Evolutionary conservation across 129 eudicot genomes (phyloP), one percentile per base, ranked within the genome.

Genomic region (Tanacetum coccineum): DNA sequence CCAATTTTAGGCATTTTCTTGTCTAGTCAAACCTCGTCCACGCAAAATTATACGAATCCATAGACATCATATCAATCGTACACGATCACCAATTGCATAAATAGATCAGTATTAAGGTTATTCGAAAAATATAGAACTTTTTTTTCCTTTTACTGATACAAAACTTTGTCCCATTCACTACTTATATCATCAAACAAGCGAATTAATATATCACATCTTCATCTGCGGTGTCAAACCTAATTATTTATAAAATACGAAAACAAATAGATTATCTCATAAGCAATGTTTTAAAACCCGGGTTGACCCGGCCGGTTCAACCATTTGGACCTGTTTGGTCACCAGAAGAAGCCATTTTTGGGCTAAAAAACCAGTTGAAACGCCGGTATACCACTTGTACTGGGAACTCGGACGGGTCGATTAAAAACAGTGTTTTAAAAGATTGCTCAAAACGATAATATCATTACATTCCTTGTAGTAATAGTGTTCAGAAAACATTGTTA

Each of bases 201-300:
- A 44, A 68, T 40, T 64, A 57, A 51, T 59, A 68, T 36, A 12
- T 48, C 58, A 51, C 62, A 62, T 61, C 52, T 58, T 25, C 58
- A 68, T 75, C 21, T 21, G 44, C 67, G 51, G 59, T 48, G 62
- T 46, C 55, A 58, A 75, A 52, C 68, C 52, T 46, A 59, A 26
- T 5, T 55, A 46, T 25, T 64, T 5, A 45, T 9, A 25, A 62
- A 44, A 73, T 53, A 61, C 22, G 52, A 49, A 18, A 12, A 26
- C 9, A 28, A 18, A 49, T 9, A 15, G 20, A 10, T 62, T 62
- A 20, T 18, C 9, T 36, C 11, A 18, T 42, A 36, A 36, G 10
- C 42, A 36, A 36, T 36, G 42, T 36, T 36, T 36, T 36, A 36
- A 36, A 9, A 36, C 42, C 42, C 42, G 42, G 9, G 42, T 36